Conservation (phyloP, 2,329 filamentous ascomycete species). For the Fusarium sp. region DNA sequence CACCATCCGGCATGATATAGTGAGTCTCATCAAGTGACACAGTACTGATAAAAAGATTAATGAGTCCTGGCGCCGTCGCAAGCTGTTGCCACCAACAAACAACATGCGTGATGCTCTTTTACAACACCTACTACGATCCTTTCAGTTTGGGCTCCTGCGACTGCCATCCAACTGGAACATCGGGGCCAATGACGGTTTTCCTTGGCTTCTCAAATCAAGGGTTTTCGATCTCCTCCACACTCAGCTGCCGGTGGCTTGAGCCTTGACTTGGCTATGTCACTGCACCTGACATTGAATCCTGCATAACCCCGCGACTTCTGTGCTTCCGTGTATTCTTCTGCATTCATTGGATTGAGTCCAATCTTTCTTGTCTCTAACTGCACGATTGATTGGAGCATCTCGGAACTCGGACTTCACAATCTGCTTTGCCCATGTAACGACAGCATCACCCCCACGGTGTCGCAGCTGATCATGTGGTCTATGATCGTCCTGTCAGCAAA, state of each 20-base stretch:
- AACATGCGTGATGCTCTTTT: slow-evolving; percentile 1
- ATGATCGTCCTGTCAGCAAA: slow-evolving; percentile 25
- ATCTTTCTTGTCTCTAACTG: neutral
- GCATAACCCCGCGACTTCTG: slow-evolving; percentile 20
- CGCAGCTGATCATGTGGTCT: slow-evolving; percentile 33
- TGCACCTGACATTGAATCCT: slow-evolving; percentile 13
- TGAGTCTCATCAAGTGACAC: slow-evolving; percentile 24
- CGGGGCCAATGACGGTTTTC: neutral
- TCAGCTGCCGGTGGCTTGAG: slow-evolving; percentile 18
- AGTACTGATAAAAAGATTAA: slow-evolving; percentile 9
- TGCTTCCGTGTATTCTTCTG: neutral
- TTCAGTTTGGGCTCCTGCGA: neutral
- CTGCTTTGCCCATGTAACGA: slow-evolving; percentile 30
- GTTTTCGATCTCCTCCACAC: neutral
- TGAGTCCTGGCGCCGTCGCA: slow-evolving; percentile 25
- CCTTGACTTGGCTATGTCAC: slow-evolving; percentile 14
- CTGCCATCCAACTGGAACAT: neutral
- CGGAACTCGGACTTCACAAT: slow-evolving; percentile 19
- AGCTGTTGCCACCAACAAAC: slow-evolving; percentile 21
- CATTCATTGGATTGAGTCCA: neutral
- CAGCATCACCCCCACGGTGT: slow-evolving; percentile 29
- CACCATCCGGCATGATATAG: slow-evolving; percentile 8
- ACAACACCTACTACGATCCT: slow-evolving; percentile 4
- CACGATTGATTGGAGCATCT: slow-evolving; percentile 24
- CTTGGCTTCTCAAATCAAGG: slow-evolving; percentile 2